Conservation (phyloP, 495 filamentous ascomycete species). For the Penicillium steckii region DNA sequence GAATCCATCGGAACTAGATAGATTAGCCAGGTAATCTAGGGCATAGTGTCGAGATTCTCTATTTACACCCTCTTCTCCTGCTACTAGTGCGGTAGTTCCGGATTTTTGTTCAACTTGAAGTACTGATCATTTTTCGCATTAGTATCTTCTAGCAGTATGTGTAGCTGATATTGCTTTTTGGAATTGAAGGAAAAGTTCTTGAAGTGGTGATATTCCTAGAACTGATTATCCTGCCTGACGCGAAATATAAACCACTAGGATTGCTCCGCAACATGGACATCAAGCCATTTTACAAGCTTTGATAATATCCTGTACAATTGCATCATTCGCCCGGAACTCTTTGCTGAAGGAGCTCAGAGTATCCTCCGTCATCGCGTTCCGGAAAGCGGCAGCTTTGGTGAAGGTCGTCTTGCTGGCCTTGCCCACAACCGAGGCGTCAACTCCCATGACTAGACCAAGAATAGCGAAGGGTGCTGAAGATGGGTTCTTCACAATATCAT, state of each 20-base stretch:
- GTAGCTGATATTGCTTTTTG: too few relatives aligned
- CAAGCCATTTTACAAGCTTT: constrained; percentile 4
- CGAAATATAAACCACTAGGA: too few relatives aligned
- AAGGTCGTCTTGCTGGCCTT: not conserved
- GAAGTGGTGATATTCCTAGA: too few relatives aligned
- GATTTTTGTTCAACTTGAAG: too few relatives aligned
- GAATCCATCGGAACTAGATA: constrained; percentile 15
- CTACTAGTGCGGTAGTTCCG: too few relatives aligned
- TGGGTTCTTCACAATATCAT: constrained; percentile 4
- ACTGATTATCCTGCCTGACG: too few relatives aligned
- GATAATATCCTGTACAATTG: constrained; percentile 1
- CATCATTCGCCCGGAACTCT: not conserved
- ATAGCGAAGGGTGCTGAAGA: constrained; percentile 8
- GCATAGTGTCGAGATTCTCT: too few relatives aligned
- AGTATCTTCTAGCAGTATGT: too few relatives aligned
- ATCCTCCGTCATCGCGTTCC: not conserved
- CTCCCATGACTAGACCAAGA: not conserved
- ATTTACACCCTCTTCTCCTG: too few relatives aligned
- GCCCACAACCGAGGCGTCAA: not conserved
- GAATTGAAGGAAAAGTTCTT: too few relatives aligned
- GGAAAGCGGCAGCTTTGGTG: constrained; percentile 2
- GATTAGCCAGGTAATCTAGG: too few relatives aligned
- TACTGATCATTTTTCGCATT: too few relatives aligned
- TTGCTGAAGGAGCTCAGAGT: not conserved
- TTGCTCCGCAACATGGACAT: not conserved